Evolutionary conservation across 148 eudicot genomes (phyloP), one percentile per base, ranked within the genome.

Genomic region (Dysphania ambrosioides): DNA sequence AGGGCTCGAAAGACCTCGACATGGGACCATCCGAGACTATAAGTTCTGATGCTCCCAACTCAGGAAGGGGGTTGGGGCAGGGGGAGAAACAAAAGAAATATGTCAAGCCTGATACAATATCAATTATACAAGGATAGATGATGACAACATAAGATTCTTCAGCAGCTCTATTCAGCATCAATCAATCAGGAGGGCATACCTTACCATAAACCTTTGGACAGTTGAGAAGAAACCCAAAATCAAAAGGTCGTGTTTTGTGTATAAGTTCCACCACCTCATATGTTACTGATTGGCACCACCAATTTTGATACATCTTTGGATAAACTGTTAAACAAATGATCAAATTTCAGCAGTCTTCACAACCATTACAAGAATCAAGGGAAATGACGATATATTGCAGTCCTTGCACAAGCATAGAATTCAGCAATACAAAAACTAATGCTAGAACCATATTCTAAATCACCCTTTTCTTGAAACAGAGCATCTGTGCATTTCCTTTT

Each of bases 1-100:
- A 63, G 38, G 41, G 67, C 36, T 63, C 67, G 34, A 21, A 63
- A 34, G 38, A 16, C 67, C 67, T 63, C 42, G 19, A 63, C 67
- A 63, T 63, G 42, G 67, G 41, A 63, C n/a, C 67, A 63, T 34
- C 67, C 38, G 18, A 63, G 67, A 63, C 67, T 63, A 63, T n/a
- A 63, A 63, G 21, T 63, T 63, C n/a, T 63, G 67, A 63, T 63
- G 67, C 21, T 34, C 67, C 67, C 18, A 63, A 61, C 38, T 61
- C 41, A 32, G 67, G 24, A 19, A 63, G 41, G 42, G 30, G 66
- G 31, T 12, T 24, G 11, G 11, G 34, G 29, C 1, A 59, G 11
- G 16, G 13, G 8, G n/a, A 30, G 18, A 47, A 47, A 16, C 4
- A 47, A 44, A 47, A 44, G 49, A 44, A 44, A 3, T 16, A 12